These are phyloP conservation scores for Polyporus tsugae DNA, from an alignment of 1,284 basidiomycete species.

Conservation along the genomic window DNA sequence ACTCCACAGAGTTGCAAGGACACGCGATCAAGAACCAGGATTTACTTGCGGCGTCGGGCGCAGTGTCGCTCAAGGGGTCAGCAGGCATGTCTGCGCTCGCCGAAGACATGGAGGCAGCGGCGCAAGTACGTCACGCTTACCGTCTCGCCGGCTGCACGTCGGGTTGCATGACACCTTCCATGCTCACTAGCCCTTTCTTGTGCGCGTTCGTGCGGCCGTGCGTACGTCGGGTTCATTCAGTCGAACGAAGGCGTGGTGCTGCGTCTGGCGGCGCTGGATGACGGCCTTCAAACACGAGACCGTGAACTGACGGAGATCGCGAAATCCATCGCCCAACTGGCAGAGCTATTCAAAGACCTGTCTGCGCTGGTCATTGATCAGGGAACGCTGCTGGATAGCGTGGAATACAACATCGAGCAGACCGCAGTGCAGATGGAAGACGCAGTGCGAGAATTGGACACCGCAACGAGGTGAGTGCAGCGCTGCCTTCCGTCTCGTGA, in stretches of 20 bases:
- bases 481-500: neutral
- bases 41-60: conserved; percentile 85
- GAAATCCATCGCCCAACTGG: conserved; percentile 89
- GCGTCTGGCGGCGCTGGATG: conserved; percentile 51
- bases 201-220: conserved; percentile 3
- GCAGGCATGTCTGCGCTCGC: conserved; percentile 85
- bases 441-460: conserved; percentile 86
- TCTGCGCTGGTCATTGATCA: conserved; percentile 96
- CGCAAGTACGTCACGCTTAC: conserved; percentile 57
- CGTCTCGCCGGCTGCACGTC: conserved; percentile 34
- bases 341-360: conserved; percentile 96
- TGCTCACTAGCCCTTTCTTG: conserved; percentile 4
- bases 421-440: conserved; percentile 84
- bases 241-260: conserved; percentile 47
- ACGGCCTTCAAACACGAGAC: conserved; percentile 71
- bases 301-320: conserved; percentile 92
- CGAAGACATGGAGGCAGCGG: conserved; percentile 84
- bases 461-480: conserved; percentile 77
- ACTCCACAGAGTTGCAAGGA: conserved; percentile 81
- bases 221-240: conserved; percentile 32
- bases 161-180: conserved; percentile 29
- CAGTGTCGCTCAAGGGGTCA: conserved; percentile 80
- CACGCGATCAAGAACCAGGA: conserved; percentile 96
- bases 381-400: conserved; percentile 94
- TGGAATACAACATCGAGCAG: conserved; percentile 98